Percentiles rank a stretch among this genome's conserved stretches.
Conservation (phyloP, 306 rosid species). For the Cajanus cajan region DNA sequence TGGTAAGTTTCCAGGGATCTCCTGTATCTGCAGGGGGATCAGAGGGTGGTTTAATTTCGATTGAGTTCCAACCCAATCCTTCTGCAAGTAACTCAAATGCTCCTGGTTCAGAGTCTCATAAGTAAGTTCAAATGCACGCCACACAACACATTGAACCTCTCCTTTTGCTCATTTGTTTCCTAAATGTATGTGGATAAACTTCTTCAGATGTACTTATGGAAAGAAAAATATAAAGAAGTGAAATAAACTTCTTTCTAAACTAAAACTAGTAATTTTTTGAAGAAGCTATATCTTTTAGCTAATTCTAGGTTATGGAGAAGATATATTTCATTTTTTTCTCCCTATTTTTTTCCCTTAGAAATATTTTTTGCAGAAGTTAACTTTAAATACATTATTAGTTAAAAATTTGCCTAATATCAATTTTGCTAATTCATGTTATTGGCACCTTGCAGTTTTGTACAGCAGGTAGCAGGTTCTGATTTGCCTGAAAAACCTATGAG, state of each 20-base stretch:
- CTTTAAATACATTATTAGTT: background rate
- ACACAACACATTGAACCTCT: background rate
- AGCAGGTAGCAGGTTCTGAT: slow-evolving; percentile 61
- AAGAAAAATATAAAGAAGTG: no score
- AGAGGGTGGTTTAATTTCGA: slow-evolving; percentile 50
- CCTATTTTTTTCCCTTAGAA: no score
- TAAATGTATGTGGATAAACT: no score
- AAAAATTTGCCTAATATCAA: background rate
- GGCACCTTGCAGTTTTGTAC: slow-evolving; percentile 61
- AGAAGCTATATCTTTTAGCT: no score
- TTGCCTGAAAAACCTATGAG: slow-evolving; percentile 40
- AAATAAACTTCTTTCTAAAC: no score
- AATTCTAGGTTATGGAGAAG: no score
- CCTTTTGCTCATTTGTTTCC: background rate
- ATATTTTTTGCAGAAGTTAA: no score
- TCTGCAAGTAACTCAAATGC: slow-evolving; percentile 45
- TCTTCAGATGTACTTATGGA: no score
- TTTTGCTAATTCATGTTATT: slow-evolving; percentile 3
- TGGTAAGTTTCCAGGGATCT: slow-evolving; percentile 55
- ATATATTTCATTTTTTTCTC: no score
- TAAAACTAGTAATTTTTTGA: no score
- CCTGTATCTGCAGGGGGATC: slow-evolving; percentile 49
- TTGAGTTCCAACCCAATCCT: slow-evolving; percentile 58
- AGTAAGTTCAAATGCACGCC: slow-evolving; percentile 47
- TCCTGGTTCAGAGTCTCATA: slow-evolving; percentile 55